phyloP scores from a whole-genome alignment of 208 protist species.

The Porcisia hertigi region DNA sequence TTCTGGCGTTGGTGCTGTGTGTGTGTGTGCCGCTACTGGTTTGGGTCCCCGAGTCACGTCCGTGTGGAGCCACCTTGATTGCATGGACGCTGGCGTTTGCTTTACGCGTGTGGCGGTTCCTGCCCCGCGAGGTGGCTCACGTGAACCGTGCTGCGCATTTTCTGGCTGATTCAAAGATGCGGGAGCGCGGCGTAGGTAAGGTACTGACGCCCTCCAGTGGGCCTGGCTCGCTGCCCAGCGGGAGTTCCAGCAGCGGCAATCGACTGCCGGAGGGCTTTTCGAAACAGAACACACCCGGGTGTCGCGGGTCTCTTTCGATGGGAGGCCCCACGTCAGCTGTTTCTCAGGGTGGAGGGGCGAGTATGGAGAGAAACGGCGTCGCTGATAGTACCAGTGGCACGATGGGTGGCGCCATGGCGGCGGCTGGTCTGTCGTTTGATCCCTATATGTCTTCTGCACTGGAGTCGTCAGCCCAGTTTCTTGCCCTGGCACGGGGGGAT shows the following conservation, averaged over 20 bases:
- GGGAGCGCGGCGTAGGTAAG: conserved; percentile 8
- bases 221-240: neutral
- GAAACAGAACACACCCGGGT: no score
- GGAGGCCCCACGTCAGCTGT: no score
- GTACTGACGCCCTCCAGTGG: conserved; percentile 9
- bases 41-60: conserved; percentile 11
- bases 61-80: conserved; percentile 23
- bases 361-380: no score
- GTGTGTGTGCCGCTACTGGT: conserved; percentile 29
- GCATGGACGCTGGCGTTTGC: conserved; percentile 21
- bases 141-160: conserved; percentile 13
- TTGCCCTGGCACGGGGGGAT: no score
- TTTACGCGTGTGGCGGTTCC: conserved; percentile 22
- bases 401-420: no score
- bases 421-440: no score
- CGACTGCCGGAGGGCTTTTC: neutral
- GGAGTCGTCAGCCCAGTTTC: no score
- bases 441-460: no score
- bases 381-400: no score
- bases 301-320: no score
- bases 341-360: no score
- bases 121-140: conserved; percentile 18
- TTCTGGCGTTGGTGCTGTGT: conserved; percentile 7
- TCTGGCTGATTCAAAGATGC: conserved; percentile 17
- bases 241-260: neutral